phyloP scores from a whole-genome alignment of 768 basidiomycete species.

The Mycena belliarum region DNA sequence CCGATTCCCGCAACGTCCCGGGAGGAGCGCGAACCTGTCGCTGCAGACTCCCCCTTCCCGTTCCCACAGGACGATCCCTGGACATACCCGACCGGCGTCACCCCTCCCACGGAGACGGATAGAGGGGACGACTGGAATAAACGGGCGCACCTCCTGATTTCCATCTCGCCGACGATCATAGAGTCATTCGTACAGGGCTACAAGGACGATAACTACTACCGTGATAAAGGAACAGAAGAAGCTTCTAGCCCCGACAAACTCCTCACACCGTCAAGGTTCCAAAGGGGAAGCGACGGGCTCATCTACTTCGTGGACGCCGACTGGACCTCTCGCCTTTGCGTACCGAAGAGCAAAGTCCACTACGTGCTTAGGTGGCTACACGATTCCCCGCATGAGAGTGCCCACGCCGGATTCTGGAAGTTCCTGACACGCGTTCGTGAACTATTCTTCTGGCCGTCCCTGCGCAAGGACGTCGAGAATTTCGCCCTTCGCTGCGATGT shows the following conservation, averaged over 20 bases:
- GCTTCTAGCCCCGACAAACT: not conserved
- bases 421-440: not conserved
- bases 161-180: too few relatives aligned
- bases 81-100: too few relatives aligned
- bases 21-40: too few relatives aligned
- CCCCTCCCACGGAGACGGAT: too few relatives aligned
- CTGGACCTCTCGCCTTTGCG: conserved; percentile 1
- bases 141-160: too few relatives aligned
- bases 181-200: too few relatives aligned
- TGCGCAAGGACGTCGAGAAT: not conserved
- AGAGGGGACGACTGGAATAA: too few relatives aligned
- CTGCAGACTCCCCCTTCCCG: too few relatives aligned
- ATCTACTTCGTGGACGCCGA: conserved; percentile 12
- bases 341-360: conserved; percentile 19
- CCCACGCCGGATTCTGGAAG: not conserved
- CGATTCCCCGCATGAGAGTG: not conserved
- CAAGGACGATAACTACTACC: not conserved
- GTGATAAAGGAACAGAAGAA: not conserved
- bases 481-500: not conserved
- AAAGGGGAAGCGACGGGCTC: not conserved
- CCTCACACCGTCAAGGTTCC: not conserved
- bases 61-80: too few relatives aligned
- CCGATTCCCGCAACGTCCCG: too few relatives aligned
- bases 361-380: not conserved
- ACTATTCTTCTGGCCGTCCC: not conserved